phyloP scores from a whole-genome alignment of 2,329 filamentous ascomycete species.

The Tolypocladium sp. region DNA sequence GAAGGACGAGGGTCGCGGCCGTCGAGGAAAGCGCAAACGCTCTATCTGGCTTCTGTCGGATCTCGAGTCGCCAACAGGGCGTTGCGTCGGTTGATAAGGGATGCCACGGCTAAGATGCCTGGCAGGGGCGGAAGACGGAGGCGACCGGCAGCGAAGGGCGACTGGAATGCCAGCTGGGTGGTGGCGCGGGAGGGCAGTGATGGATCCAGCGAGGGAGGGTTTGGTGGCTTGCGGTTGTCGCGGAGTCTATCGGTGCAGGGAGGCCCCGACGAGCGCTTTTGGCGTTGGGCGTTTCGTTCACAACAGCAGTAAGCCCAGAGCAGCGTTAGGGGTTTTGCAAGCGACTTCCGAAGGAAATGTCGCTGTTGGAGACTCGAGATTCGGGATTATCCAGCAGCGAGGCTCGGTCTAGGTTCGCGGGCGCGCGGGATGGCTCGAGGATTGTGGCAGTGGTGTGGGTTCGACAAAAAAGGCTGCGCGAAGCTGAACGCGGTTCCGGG shows the following conservation, averaged over 20 bases:
- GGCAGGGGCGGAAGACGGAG: background rate
- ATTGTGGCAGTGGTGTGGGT: background rate
- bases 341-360: background rate
- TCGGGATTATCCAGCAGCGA: background rate
- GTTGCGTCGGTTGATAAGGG: background rate
- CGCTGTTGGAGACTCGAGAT: background rate
- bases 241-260: slow-evolving; percentile 10
- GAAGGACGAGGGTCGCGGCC: background rate
- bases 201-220: slow-evolving; percentile 5
- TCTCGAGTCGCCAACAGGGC: background rate
- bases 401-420: background rate
- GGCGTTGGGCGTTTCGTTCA: background rate
- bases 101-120: background rate
- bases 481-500: background rate
- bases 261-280: background rate
- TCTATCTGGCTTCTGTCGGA: background rate
- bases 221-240: slow-evolving; percentile 12
- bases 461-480: background rate
- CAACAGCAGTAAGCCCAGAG: background rate
- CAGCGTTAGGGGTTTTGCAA: background rate
- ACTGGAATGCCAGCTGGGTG: slow-evolving; percentile 13
- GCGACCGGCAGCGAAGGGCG: background rate
- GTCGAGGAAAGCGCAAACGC: background rate
- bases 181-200: background rate
- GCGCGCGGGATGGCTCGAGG: background rate